Base-by-base conservation (phyloP, 2,329 filamentous ascomycete species). In the Clonostachys sp. region DNA sequence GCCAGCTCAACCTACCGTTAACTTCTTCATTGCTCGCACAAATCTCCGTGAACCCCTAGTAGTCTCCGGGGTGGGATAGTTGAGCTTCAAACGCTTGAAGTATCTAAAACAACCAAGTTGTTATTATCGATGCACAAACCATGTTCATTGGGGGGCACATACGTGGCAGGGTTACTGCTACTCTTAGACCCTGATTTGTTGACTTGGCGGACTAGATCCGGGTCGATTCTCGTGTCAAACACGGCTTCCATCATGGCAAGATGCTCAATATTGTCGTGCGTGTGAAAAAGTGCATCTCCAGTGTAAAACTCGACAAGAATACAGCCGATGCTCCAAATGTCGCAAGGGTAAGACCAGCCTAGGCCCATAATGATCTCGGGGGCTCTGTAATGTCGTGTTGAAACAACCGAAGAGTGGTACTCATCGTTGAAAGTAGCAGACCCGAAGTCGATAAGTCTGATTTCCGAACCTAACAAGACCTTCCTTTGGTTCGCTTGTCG, bases 221-320 rank as follows among this genome's bases (percentile, higher is more conserved):
- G 65, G 51, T 86, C 83, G 45, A 87, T 79, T 44, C 76, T 72
- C 18, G 66, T 65, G 45, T 80, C 80, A 47, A 82, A 80, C 7
- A 87, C 83, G 34, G 78, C 80, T 57, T 86, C 83, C 83, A 87
- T 87, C 84, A 87, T 87, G n/a, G 84, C 84, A 45, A 87, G 66
- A 59, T 87, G 84, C 61, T 87, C 84, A 20, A 87, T 71, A 51
- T 87, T 87, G 54, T 87, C 84, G 55, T 87, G 84, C 2, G 84
- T 87, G 60, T 87, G 84, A 62, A 87, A 87, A 3, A 87, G 67
- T 16, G 84, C 84, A 57, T 87, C 84, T 5, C 84, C 84, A 0
- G 84, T 87, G 51, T 81, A 87, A 61, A 87, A 86, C 53, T 87
- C 84, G 14, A 87, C 83, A 14, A 87, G 70, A 51, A 87, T 87